Percentiles rank a stretch among this genome's conserved stretches.
Conservation (phyloP, 495 filamentous ascomycete genomes). For the Lophiostoma macrostomum region DNA sequence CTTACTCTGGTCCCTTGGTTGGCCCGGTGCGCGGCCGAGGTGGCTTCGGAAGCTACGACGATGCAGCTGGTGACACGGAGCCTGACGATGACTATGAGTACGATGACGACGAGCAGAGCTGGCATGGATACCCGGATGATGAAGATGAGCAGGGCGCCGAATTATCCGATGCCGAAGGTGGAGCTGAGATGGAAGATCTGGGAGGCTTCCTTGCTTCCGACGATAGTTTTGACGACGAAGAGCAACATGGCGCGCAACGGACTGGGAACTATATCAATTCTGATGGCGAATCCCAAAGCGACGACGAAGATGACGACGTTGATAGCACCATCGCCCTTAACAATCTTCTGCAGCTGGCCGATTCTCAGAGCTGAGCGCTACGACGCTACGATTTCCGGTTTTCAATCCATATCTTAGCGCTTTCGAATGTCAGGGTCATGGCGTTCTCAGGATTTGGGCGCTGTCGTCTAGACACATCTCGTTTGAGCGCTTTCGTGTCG, state of each 20-base stretch:
- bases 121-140: conserved; percentile 12
- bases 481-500: too few relatives aligned
- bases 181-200: conserved; percentile 4
- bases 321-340: background rate
- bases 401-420: too few relatives aligned
- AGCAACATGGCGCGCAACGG: too few relatives aligned
- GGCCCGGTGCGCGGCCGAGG: background rate
- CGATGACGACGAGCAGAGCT: conserved; percentile 22
- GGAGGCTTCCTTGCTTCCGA: conserved; percentile 17
- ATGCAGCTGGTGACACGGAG: conserved; percentile 24
- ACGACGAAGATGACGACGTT: conserved; percentile 15
- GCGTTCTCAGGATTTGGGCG: too few relatives aligned
- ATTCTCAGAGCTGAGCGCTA: too few relatives aligned
- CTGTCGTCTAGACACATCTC: too few relatives aligned
- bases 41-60: background rate
- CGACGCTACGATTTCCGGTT: too few relatives aligned
- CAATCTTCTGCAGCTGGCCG: too few relatives aligned
- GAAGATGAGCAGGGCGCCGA: conserved; percentile 1
- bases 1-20: conserved; percentile 22
- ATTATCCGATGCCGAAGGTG: background rate
- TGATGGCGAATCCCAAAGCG: conserved; percentile 10
- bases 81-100: conserved; percentile 4
- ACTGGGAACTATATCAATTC: too few relatives aligned
- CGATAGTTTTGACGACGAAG: too few relatives aligned
- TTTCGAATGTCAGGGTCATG: too few relatives aligned